Evolutionary conservation across 1,139 yeast species (phyloP).

Genomic region (Candida sp.): DNA sequence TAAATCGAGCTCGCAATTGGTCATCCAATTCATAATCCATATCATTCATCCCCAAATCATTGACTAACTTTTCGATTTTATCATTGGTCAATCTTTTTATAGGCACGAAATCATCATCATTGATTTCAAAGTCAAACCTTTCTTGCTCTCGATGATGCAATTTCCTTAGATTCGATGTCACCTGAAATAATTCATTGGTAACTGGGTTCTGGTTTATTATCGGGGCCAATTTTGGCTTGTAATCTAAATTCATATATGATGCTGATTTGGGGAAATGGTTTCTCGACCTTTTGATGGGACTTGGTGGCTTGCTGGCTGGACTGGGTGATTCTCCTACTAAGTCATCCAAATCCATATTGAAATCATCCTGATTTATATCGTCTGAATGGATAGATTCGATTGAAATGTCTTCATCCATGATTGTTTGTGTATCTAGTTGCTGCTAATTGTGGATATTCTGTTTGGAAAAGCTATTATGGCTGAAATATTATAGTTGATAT

Average conservation of each 20-base stretch:
- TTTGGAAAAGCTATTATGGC: constrained; percentile 1
- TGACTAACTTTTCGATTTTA: constrained; percentile 35
- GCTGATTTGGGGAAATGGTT: not conserved
- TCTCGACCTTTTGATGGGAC: not conserved
- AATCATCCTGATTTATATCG: constrained; percentile 17
- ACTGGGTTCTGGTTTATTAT: constrained; percentile 12
- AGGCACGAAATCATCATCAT: constrained; percentile 14
- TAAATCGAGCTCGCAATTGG: constrained; percentile 44
- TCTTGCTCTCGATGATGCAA: constrained; percentile 6
- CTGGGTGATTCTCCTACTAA: constrained; percentile 13
- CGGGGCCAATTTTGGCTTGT: constrained; percentile 10
- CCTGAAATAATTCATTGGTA: constrained; percentile 37
- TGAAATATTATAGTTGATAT: not conserved
- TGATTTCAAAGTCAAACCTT: constrained; percentile 9
- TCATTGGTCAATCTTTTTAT: constrained; percentile 26
- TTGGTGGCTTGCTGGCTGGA: not conserved
- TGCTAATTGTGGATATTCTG: constrained; percentile 2
- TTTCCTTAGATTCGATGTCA: constrained; percentile 25
- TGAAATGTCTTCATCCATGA: constrained; percentile 6
- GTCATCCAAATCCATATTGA: constrained; percentile 21
- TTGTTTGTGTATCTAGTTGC: constrained; percentile 3
- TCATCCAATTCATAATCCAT: constrained; percentile 41
- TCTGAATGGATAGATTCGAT: constrained; percentile 8
- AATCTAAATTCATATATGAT: not conserved
- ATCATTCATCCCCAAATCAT: constrained; percentile 18